Percentiles rank a stretch among this genome's conserved stretches.
These are phyloP conservation scores for Neurospora sp. DNA, from an alignment of 495 filamentous ascomycete genomes.

Conservation along the genomic window DNA sequence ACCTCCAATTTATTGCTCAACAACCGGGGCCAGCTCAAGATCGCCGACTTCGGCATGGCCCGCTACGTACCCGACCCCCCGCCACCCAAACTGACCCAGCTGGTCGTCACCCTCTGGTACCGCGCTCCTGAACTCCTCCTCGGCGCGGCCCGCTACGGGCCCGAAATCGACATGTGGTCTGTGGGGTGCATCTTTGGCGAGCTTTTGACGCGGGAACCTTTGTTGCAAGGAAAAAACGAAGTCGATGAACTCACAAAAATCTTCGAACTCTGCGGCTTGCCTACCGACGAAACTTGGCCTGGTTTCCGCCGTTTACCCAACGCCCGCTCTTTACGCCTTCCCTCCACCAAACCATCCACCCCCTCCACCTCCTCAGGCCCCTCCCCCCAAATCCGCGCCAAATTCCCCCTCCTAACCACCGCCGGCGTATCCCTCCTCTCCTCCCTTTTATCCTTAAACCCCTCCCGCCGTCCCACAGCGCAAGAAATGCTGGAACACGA, in stretches of 20 bases:
- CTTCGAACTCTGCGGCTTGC: slow-evolving; percentile 85
- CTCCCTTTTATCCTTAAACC: slow-evolving; percentile 65
- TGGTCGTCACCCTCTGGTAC: slow-evolving; percentile 98
- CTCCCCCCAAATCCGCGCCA: slow-evolving; percentile 47
- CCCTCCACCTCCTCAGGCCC: slow-evolving; percentile 15
- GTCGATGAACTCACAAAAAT: slow-evolving; percentile 71
- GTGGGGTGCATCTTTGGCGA: slow-evolving; percentile 95
- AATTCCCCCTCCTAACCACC: slow-evolving; percentile 72
- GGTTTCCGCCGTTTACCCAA: slow-evolving; percentile 82
- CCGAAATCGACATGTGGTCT: slow-evolving; percentile 87
- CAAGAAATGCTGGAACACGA: slow-evolving; percentile 46
- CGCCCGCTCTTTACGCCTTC: slow-evolving; percentile 73
- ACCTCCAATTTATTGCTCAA: slow-evolving; percentile 92
- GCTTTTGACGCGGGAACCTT: slow-evolving; percentile 69
- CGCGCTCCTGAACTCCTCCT: slow-evolving; percentile 84
- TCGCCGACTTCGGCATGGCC: slow-evolving; percentile 97
- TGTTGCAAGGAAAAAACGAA: slow-evolving; percentile 89
- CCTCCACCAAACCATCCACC: slow-evolving; percentile 33
- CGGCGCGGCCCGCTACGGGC: slow-evolving; percentile 65
- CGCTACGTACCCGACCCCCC: slow-evolving; percentile 68
- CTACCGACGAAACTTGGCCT: slow-evolving; percentile 79
- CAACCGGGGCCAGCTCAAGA: slow-evolving; percentile 90
- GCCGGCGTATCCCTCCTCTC: slow-evolving; percentile 62
- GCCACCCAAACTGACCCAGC: slow-evolving; percentile 72
- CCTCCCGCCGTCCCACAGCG: slow-evolving; percentile 58